Percentiles rank a stretch among this genome's conserved stretches.
phyloP scores from a whole-genome alignment of 1,284 basidiomycete genomes.

The Puccinia horiana region DNA sequence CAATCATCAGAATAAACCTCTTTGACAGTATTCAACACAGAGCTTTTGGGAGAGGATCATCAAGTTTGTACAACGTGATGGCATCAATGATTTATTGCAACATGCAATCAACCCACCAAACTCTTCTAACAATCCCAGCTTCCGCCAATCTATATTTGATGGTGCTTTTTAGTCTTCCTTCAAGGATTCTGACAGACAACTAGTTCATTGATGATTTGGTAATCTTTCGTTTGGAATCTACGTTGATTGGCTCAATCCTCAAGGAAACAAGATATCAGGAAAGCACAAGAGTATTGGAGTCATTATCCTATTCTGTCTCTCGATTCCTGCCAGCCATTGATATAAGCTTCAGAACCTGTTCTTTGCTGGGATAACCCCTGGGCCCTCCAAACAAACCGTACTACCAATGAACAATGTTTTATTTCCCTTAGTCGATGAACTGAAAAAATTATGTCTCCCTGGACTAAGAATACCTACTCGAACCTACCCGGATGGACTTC shows the following conservation, averaged over 20 bases:
- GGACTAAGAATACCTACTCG: conserved; percentile 26
- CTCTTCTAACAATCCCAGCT: background rate
- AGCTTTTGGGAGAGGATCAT: conserved; percentile 27
- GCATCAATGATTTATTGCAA: conserved; percentile 7
- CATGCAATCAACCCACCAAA: background rate
- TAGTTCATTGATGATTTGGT: conserved; percentile 11
- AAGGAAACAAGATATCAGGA: conserved; percentile 35
- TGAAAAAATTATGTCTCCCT: conserved; percentile 20
- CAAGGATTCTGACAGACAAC: background rate
- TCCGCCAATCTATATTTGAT: conserved; percentile 21
- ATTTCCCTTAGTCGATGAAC: conserved; percentile 17
- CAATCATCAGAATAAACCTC: conserved; percentile 8
- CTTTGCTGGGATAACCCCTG: conserved; percentile 44
- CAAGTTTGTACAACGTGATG: conserved; percentile 34
- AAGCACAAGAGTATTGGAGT: conserved; percentile 44
- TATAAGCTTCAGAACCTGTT: conserved; percentile 42
- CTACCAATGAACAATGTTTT: conserved; percentile 41
- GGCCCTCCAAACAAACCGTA: conserved; percentile 28
- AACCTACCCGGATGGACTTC: background rate
- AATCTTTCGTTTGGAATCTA: conserved; percentile 41
- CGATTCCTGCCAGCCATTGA: conserved; percentile 36
- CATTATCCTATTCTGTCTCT: conserved; percentile 39
- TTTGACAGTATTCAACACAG: conserved; percentile 37
- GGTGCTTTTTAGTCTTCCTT: conserved; percentile 17
- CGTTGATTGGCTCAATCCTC: conserved; percentile 41